Base-by-base conservation (phyloP, 331 rosid genomes). In the Malus hybrid region DNA sequence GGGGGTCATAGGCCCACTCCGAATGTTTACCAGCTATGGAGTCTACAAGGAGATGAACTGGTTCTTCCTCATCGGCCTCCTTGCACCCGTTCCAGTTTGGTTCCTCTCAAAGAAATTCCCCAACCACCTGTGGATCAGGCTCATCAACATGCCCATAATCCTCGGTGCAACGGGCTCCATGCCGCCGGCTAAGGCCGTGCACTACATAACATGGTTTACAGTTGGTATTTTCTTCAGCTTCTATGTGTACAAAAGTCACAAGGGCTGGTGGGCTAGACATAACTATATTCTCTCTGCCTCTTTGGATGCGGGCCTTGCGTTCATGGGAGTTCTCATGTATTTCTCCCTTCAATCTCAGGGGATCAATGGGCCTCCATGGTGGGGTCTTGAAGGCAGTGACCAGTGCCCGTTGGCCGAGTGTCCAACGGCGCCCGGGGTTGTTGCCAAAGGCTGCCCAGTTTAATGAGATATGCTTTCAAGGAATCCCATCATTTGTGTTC, bases 251-350 rank as follows among this genome's bases (percentile, higher is more conserved):
- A 76, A 72, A 4, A 85, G 62, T 69, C 80, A 72, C 74, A 90
- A 84, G 80, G 70, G 57, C 13, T 90, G 96, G 93, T 93, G 98
- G 98, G 94, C 89, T 10, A 73, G 94, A 18, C 93, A 90, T 39
- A 90, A 86, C 61, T 90, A 90, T 79, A 86, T 90, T 24, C 77
- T 90, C 5, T 88, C 96, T 3, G 94, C 93, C 29, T 88, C 81
- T 27, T 69, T 93, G 56, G 93, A 93, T 70, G 90, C 94, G 13
- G 93, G 96, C 1, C 77, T 88, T 77, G 96, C 97, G 69, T 88
- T 93, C 48, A 81, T 71, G 83, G 94, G 73, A 5, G 74, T 90
- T 20, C 9, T 85, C 11, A 68, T 86, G 46, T 92, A 75, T 73
- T 88, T 92, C 46, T 1, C 89, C 5, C 90, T 92, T 62, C 96